Evolutionary conservation across 2,329 filamentous ascomycete species (phyloP).

Genomic region (Ophiosphaerella korrae): DNA sequence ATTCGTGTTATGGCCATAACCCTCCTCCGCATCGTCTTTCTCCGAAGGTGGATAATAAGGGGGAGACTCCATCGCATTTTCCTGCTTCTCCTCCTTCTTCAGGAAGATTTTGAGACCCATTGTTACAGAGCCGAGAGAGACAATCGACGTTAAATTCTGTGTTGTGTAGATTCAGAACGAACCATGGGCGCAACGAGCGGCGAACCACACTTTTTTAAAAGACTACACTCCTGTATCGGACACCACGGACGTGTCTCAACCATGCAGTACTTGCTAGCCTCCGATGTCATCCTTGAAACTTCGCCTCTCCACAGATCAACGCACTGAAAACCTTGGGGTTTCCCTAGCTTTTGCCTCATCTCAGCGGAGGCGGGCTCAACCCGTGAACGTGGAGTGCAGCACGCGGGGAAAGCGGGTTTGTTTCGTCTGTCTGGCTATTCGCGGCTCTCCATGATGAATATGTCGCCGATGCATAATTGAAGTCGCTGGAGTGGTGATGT

Average conservation of each 20-base stretch:
- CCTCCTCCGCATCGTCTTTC: conserved; percentile 26
- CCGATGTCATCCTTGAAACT: conserved; percentile 26
- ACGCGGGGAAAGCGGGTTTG: conserved; percentile 24
- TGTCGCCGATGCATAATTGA: conserved; percentile 9
- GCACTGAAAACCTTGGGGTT: conserved; percentile 7
- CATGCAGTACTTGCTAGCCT: conserved; percentile 29
- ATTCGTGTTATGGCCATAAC: conserved; percentile 28
- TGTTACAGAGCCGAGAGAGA: conserved; percentile 4
- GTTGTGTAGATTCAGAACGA: not conserved
- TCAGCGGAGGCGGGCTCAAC: conserved; percentile 9
- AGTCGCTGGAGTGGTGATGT: conserved; percentile 14
- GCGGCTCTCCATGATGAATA: conserved; percentile 17
- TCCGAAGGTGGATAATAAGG: conserved; percentile 25
- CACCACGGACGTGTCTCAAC: conserved; percentile 21
- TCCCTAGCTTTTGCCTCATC: conserved; percentile 10
- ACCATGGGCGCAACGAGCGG: not conserved
- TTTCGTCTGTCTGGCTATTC: conserved; percentile 18
- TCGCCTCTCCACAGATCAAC: conserved; percentile 21
- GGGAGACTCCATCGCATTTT: conserved; percentile 13
- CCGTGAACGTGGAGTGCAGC: conserved; percentile 28
- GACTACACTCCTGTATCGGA: conserved; percentile 34
- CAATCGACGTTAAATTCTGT: not conserved
- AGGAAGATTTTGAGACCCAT: conserved; percentile 34
- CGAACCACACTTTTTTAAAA: conserved; percentile 15
- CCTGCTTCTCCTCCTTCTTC: conserved; percentile 25